Conservation (phyloP, 2,329 filamentous ascomycete genomes). For the Venturiaceae sp. region DNA sequence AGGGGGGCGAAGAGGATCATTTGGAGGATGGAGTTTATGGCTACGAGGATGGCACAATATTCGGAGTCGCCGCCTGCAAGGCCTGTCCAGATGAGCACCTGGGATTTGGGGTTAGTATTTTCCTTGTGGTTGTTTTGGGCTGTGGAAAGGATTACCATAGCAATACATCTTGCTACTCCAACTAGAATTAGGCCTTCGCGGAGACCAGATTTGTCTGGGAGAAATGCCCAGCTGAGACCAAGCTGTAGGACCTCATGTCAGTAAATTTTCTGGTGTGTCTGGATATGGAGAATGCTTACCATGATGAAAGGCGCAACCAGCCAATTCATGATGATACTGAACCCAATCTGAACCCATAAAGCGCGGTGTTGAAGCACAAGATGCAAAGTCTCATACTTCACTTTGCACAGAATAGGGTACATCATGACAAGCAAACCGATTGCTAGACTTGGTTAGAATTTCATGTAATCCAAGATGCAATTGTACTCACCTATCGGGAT, state of each 20-base stretch:
- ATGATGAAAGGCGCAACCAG: slow-evolving; percentile 73
- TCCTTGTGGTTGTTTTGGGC: too few relatives aligned
- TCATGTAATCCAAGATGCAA: neutral
- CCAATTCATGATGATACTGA: slow-evolving; percentile 75
- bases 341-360: slow-evolving; percentile 70
- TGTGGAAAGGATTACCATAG: too few relatives aligned
- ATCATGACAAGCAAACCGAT: slow-evolving; percentile 83
- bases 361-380: slow-evolving; percentile 48
- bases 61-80: slow-evolving; percentile 67
- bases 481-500: slow-evolving; percentile 51
- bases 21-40: slow-evolving; percentile 38
- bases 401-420: slow-evolving; percentile 87
- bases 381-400: slow-evolving; percentile 67
- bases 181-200: slow-evolving; percentile 67
- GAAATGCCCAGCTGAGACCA: slow-evolving; percentile 50
- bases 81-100: slow-evolving; percentile 69
- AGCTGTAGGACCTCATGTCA: too few relatives aligned
- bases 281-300: too few relatives aligned
- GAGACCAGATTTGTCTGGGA: slow-evolving; percentile 33
- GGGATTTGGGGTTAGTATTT: too few relatives aligned
- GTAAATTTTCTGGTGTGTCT: too few relatives aligned
- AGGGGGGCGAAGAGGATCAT: slow-evolving; percentile 38
- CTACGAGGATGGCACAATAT: slow-evolving; percentile 60
- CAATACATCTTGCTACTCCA: slow-evolving; percentile 76
- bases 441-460: slow-evolving; percentile 39